Evolutionary conservation across 371 early-diverging fungal species (phyloP).

Genomic region (Mucor velutinosus): DNA sequence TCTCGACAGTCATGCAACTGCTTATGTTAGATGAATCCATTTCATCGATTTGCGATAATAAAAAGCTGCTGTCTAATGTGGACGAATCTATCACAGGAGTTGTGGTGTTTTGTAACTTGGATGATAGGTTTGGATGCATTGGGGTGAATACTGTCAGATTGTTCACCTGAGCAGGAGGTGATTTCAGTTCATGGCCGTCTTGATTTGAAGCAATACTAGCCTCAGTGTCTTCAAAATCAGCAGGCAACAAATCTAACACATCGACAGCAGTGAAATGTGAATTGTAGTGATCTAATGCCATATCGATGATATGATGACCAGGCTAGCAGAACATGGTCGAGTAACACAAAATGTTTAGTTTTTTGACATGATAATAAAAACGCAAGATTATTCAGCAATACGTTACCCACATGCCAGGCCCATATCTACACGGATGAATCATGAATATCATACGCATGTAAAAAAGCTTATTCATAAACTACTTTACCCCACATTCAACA

Average conservation of each 20-base stretch:
- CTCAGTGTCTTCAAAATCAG: conserved; percentile 15
- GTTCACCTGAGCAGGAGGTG: not conserved
- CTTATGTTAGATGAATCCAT: not conserved
- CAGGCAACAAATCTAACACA: conserved; percentile 24
- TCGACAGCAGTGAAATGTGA: conserved; percentile 27
- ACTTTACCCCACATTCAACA: conserved; percentile 33
- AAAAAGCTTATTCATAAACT: too few relatives aligned
- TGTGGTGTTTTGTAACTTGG: conserved; percentile 9
- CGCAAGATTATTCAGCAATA: not conserved
- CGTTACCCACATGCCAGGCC: conserved; percentile 40
- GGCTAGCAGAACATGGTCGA: conserved; percentile 1
- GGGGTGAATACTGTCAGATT: conserved; percentile 14
- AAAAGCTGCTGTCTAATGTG: not conserved
- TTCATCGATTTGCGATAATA: not conserved
- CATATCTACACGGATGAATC: conserved; percentile 11
- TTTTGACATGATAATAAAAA: not conserved
- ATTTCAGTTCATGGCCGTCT: not conserved
- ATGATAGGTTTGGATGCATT: conserved; percentile 23
- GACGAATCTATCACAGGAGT: conserved; percentile 1
- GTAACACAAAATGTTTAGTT: not conserved
- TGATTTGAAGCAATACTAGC: not conserved
- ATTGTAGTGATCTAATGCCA: conserved; percentile 27
- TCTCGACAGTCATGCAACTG: not conserved
- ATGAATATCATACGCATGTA: not conserved
- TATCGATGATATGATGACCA: conserved; percentile 35